These are phyloP conservation scores for Claviceps spartinae DNA, from an alignment of 2,329 filamentous ascomycete species.

Conservation along the genomic window DNA sequence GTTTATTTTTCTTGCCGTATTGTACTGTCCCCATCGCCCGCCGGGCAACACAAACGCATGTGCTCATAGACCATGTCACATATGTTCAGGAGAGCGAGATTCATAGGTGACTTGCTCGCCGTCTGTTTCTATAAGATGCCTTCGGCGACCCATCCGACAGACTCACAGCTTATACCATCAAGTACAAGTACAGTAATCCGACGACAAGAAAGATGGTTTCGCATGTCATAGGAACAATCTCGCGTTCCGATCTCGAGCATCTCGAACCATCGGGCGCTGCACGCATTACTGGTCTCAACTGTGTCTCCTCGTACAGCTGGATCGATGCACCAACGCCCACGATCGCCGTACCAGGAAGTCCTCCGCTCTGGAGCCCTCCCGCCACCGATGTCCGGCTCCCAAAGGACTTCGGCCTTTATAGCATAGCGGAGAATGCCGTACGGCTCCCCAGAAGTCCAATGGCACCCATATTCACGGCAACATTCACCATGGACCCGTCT, in stretches of 20 bases:
- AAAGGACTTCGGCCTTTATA: slow-evolving; percentile 26
- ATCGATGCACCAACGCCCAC: slow-evolving; percentile 25
- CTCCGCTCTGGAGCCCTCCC: slow-evolving; percentile 22
- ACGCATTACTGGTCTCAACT: slow-evolving; percentile 22
- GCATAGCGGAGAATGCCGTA: slow-evolving; percentile 31
- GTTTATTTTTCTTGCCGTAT: no score
- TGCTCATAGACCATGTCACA: no score
- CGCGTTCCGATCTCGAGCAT: background rate
- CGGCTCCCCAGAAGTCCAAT: slow-evolving; percentile 28
- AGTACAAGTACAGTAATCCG: background rate
- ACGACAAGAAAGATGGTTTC: background rate
- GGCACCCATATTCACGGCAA: slow-evolving; percentile 31
- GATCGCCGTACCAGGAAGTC: slow-evolving; percentile 30
- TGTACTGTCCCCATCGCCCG: no score
- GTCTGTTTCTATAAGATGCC: no score
- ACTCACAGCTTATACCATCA: background rate
- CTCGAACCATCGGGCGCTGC: background rate
- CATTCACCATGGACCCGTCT: slow-evolving; percentile 23
- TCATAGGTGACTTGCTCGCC: background rate
- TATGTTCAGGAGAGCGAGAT: no score
- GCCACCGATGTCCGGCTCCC: slow-evolving; percentile 11
- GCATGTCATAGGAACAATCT: background rate
- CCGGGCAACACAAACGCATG: no score
- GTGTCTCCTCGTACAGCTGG: slow-evolving; percentile 38
- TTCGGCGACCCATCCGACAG: background rate